Conservation (phyloP, 2,329 filamentous ascomycete species). For the Elsinoe perseae region DNA sequence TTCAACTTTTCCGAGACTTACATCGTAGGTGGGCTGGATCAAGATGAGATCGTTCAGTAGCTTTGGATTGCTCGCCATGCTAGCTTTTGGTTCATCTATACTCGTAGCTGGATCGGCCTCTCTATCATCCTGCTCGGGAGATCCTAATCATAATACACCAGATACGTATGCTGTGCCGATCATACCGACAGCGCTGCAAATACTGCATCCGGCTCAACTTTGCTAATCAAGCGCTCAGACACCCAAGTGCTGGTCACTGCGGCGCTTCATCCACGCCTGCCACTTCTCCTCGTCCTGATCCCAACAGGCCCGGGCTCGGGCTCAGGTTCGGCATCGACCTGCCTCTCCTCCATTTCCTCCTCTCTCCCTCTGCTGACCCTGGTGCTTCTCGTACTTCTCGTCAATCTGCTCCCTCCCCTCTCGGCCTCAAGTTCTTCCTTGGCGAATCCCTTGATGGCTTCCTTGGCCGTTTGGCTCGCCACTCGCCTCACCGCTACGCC, state of each 20-base stretch:
- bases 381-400: conserved; percentile 31
- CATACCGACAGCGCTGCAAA: not conserved
- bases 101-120: not conserved
- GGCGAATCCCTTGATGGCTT: not conserved
- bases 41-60: not conserved
- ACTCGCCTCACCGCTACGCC: not conserved
- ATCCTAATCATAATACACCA: too few species aligned
- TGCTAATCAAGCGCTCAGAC: too few species aligned
- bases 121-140: too few species aligned
- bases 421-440: conserved; percentile 33
- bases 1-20: too few species aligned
- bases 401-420: conserved; percentile 36
- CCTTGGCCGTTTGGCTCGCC: not conserved
- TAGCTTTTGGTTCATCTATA: not conserved
- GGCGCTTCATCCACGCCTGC: conserved; percentile 23
- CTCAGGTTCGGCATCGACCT: conserved; percentile 26
- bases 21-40: not conserved
- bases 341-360: not conserved
- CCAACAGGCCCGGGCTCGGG: conserved; percentile 13
- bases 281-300: conserved; percentile 26
- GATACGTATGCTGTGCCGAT: too few species aligned
- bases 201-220: too few species aligned
- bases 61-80: not conserved
- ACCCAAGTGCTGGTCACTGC: not conserved
- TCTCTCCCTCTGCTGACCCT: conserved; percentile 29